Base-by-base conservation (phyloP, 2,329 filamentous ascomycete species). In the Cercospora canescens region DNA sequence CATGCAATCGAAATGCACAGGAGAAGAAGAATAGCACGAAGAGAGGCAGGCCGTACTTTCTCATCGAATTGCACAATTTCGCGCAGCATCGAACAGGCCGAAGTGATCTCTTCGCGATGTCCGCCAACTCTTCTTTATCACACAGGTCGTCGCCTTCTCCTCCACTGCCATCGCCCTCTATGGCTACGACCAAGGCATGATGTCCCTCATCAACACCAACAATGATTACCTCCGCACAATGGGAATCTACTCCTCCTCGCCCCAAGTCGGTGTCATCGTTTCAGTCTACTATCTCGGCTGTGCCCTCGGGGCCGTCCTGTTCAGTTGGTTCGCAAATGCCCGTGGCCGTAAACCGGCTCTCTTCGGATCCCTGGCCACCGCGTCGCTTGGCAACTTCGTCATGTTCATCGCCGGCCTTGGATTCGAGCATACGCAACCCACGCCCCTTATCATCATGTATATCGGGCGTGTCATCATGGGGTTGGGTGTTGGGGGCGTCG, bases 281-380 rank as follows among this genome's bases (percentile, higher is more conserved):
- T 84, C 85, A 2, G 80, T 88, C 32, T 89, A 88, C 78, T 89
- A 89, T 69, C 82, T 89, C 6, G 86, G 86, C n/a, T 88, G 86
- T 70, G 81, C 86, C 3, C 75, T 85, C 3, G 86, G 87, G 14
- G 85, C 86, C 2, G 82, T 88, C 1, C 69, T 87, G 21, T 86
- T 87, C 67, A 86, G 83, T n/a, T 81, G 79, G 71, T 77, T 85
- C 24, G 85, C 86, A 6, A 86, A 89, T 69, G 78, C 74, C 52
- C 79, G 80, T 58, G 86, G 86, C 7, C 80, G 86, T 11, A 88
- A 86, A 73, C 81, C 80, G 35, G 82, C 81, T 18, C 86, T 89
- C 48, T 86, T 87, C 68, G 77, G 79, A 9, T 88, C 85, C 70
- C 79, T 88, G 8, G 81, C 82, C 0, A 83, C 81, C 0, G 84